Base-by-base conservation (phyloP, 108 stramenopile genomes). In the Cylindrotheca closterium region DNA sequence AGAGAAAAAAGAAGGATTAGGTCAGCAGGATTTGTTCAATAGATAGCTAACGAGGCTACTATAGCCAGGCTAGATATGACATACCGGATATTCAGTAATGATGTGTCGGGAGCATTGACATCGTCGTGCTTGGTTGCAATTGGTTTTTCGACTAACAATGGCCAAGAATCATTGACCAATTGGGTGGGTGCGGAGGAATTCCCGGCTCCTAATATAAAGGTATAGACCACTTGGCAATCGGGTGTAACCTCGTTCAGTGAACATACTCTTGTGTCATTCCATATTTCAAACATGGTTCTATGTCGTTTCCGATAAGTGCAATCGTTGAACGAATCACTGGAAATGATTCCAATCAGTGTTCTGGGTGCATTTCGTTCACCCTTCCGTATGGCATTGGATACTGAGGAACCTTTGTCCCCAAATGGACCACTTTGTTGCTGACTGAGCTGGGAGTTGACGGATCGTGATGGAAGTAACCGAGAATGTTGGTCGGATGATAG, bases 241-340 rank as follows among this genome's bases (percentile, higher is more conserved):
- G 63, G 26, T 21, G 64, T 58, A 51, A 46, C 21, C 12, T 27
- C 25, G 0, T 12, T 23, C 4, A 81, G 47, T 17, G 62, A 61
- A 51, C 79, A 81, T 4, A 81, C 79, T n/a, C 79, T 65, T 17
- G 66, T 32, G 60, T 81, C 73, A 21, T 73, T 68, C 74, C 74
- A 81, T 3, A 81, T 34, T 42, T 72, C 22, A 52, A 81, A 81
- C n/a, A 81, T 30, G 23, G 49, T 45, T 47, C 79, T 66, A 68
- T 81, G 74, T 32, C 74, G 70, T 50, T 52, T 68, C 5, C 79
- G 66, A 52, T 75, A 70, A 21, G 55, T 49, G n/a, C 22, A 51
- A 68, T 81, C 79, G 19, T 67, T 67, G 12, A 30, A 30, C 19
- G 49, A 51, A 55, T 75, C 79, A 23, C 69, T 53, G 1, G 74